Evolutionary conservation across 441 rosid species (phyloP).

Genomic region (Hura crepitans): DNA sequence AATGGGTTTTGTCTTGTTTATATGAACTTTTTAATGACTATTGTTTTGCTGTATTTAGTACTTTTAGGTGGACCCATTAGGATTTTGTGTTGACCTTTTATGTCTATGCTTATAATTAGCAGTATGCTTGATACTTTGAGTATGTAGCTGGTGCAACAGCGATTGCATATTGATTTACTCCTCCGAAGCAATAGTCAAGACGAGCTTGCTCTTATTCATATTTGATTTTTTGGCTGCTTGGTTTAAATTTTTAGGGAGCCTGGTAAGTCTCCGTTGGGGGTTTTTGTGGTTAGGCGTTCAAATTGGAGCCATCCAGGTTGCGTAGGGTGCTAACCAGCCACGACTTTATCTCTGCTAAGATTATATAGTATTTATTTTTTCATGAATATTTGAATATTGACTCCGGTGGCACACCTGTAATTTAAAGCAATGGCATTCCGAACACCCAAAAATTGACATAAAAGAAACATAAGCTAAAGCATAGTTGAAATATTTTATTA

Average conservation of each 20-base stretch:
- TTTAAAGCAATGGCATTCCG: background rate
- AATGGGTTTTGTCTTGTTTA: background rate
- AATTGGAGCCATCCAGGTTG: background rate
- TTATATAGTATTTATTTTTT: background rate
- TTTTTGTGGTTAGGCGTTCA: background rate
- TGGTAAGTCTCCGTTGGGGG: background rate
- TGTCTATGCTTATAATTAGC: background rate
- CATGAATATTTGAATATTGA: background rate
- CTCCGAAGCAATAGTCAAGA: background rate
- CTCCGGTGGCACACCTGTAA: background rate
- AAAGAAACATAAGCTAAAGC: background rate
- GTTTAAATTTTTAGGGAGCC: slow-evolving; percentile 7
- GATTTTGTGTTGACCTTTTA: background rate
- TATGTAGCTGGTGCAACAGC: background rate
- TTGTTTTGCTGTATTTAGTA: slow-evolving; percentile 18
- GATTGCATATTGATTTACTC: background rate
- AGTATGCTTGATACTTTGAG: background rate
- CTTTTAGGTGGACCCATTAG: slow-evolving; percentile 10
- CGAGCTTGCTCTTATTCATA: background rate
- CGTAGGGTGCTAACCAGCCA: background rate
- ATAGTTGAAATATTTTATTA: background rate
- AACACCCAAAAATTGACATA: background rate
- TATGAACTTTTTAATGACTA: background rate
- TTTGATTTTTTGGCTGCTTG: background rate
- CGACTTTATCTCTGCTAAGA: background rate